Conservation (phyloP, 148 eudicot species). For the Bassia scoparia region DNA sequence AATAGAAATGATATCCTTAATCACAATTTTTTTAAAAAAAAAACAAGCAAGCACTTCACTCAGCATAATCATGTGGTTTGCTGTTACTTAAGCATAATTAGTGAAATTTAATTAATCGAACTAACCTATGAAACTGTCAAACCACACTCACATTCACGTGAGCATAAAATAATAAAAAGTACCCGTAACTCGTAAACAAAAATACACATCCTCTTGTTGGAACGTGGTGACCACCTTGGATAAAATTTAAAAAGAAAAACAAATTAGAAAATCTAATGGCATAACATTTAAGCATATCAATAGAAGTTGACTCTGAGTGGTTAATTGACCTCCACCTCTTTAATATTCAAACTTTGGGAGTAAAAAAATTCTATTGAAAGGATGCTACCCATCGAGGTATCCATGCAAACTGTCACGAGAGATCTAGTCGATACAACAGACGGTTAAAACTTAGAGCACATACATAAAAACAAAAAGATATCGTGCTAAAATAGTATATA, state of each 20-base stretch:
- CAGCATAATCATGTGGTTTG: slow-evolving; percentile 14
- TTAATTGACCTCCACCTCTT: too few relatives aligned
- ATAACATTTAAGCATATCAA: not conserved
- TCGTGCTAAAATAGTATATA: not conserved
- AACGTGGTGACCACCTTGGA: not conserved
- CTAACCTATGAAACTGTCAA: not conserved
- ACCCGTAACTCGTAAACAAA: too few relatives aligned
- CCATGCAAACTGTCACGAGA: too few relatives aligned
- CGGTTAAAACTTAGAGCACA: too few relatives aligned
- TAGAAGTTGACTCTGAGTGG: too few relatives aligned
- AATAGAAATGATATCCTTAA: not conserved
- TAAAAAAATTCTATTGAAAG: too few relatives aligned
- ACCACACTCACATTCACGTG: slow-evolving; percentile 6
- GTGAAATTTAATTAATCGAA: not conserved
- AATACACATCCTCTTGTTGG: slow-evolving; percentile 5
- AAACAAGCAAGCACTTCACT: not conserved
- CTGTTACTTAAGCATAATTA: not conserved
- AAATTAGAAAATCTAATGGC: not conserved
- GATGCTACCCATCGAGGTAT: too few relatives aligned
- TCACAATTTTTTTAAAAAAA: too few relatives aligned
- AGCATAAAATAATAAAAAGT: not conserved
- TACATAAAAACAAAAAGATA: too few relatives aligned
- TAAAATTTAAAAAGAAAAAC: not conserved
- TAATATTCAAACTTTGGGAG: too few relatives aligned
- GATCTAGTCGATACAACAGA: too few relatives aligned